phyloP scores from a whole-genome alignment of 2,329 filamentous ascomycete species.

The Epichloe amarillans region DNA sequence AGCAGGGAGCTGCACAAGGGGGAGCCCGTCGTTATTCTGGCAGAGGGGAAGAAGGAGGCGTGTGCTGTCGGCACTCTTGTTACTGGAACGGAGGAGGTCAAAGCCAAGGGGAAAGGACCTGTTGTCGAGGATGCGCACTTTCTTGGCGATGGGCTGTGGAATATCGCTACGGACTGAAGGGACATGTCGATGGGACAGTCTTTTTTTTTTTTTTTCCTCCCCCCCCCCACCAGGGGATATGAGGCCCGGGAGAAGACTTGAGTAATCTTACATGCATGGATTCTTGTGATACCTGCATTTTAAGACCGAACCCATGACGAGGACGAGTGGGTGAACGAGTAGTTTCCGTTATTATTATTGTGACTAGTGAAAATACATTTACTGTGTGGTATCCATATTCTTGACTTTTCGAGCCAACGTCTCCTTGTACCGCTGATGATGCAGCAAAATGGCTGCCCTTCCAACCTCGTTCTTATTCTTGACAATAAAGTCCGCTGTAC shows the following conservation, averaged over 20 bases:
- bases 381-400: neutral
- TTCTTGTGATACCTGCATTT: neutral
- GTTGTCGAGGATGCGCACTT: conserved; percentile 92
- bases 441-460: conserved; percentile 17
- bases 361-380: neutral
- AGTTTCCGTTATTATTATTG: too few relatives aligned
- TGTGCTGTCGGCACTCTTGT: conserved; percentile 79
- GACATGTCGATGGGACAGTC: neutral
- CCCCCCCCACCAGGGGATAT: too few relatives aligned
- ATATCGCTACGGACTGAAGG: conserved; percentile 37
- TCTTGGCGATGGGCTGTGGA: conserved; percentile 89
- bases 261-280: neutral
- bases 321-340: neutral
- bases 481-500: conserved; percentile 28
- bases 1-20: conserved; percentile 62
- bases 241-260: too few relatives aligned
- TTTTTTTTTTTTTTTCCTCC: neutral
- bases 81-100: conserved; percentile 79
- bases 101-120: conserved; percentile 84
- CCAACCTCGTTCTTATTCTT: conserved; percentile 25
- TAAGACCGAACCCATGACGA: neutral
- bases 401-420: neutral
- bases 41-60: conserved; percentile 86
- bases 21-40: conserved; percentile 74
- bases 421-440: conserved; percentile 9